phyloP scores from a whole-genome alignment of 768 basidiomycete genomes.

The Vararia minispora region DNA sequence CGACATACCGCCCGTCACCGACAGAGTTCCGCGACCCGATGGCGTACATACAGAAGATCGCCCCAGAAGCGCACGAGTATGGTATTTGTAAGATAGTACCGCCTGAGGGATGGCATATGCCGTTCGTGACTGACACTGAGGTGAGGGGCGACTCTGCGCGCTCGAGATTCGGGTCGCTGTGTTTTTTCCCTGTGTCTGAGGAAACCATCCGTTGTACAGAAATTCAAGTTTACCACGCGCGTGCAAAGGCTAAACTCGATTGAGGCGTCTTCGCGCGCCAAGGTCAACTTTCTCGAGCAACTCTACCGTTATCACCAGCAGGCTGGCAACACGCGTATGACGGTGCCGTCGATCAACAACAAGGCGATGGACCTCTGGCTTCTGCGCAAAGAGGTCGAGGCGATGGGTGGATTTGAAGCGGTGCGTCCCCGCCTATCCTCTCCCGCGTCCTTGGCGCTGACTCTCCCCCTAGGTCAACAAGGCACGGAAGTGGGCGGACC shows the following conservation, averaged over 20 bases:
- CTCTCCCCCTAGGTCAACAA: constrained; percentile 54
- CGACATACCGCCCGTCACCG: constrained; percentile 75
- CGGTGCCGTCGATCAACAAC: constrained; percentile 90
- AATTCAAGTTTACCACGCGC: constrained; percentile 92
- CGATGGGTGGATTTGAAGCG: constrained; percentile 76
- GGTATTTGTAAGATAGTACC: constrained; percentile 97
- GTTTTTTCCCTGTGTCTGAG: constrained; percentile 18
- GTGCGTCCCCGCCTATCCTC: constrained; percentile 33
- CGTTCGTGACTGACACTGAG: constrained; percentile 91
- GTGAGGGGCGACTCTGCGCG: constrained; percentile 31
- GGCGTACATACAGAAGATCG: constrained; percentile 80
- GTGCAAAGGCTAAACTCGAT: constrained; percentile 92
- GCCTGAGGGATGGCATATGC: constrained; percentile 89
- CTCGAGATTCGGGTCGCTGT: constrained; percentile 5
- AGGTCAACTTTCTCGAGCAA: constrained; percentile 95
- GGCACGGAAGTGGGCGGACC: constrained; percentile 78
- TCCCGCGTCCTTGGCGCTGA: background rate
- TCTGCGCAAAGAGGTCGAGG: constrained; percentile 84
- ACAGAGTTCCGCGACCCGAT: constrained; percentile 94
- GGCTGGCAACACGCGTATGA: constrained; percentile 82
- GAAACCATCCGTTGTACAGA: constrained; percentile 29
- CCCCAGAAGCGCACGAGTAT: constrained; percentile 55
- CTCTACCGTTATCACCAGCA: constrained; percentile 95
- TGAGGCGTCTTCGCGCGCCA: constrained; percentile 93
- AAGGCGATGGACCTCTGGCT: constrained; percentile 91